Evolutionary conservation across 805 yeast species (phyloP).

Genomic region (Myxozyma nipponensis): DNA sequence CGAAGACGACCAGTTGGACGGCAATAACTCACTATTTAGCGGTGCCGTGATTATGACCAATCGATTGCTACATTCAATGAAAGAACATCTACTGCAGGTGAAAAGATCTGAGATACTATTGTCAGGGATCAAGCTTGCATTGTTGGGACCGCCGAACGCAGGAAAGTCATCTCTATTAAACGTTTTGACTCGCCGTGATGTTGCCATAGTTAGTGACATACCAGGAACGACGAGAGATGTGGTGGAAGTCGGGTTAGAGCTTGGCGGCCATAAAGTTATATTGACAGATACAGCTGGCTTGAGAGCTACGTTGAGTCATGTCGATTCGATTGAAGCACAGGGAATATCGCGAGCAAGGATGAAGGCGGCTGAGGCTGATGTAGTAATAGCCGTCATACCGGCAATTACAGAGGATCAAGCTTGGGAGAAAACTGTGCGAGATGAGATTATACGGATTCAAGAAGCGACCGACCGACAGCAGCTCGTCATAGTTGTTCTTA

Average conservation of each 20-base stretch:
- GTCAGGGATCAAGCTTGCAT: slow-evolving; percentile 66
- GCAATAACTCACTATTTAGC: slow-evolving; percentile 46
- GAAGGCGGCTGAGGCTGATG: slow-evolving; percentile 58
- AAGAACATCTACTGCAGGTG: slow-evolving; percentile 43
- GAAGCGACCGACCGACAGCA: slow-evolving; percentile 6
- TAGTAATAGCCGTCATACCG: slow-evolving; percentile 65
- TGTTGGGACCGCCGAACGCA: slow-evolving; percentile 92
- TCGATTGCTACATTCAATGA: slow-evolving; percentile 46
- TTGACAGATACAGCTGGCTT: slow-evolving; percentile 94
- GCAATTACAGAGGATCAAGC: slow-evolving; percentile 15
- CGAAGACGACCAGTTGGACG: slow-evolving; percentile 80
- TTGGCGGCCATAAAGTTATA: slow-evolving; percentile 77
- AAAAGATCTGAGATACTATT: slow-evolving; percentile 59
- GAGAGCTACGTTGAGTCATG: slow-evolving; percentile 42
- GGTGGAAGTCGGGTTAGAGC: slow-evolving; percentile 73
- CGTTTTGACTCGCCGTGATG: slow-evolving; percentile 67
- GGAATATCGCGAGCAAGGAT: slow-evolving; percentile 76
- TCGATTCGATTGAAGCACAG: slow-evolving; percentile 56
- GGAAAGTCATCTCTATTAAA: slow-evolving; percentile 90
- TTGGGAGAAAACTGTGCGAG: slow-evolving; percentile 13
- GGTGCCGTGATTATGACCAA: slow-evolving; percentile 47
- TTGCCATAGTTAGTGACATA: slow-evolving; percentile 83
- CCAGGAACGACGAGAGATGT: slow-evolving; percentile 95
- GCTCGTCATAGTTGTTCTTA: slow-evolving; percentile 33
- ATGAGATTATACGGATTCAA: slow-evolving; percentile 9